Base-by-base conservation (phyloP, 192 early-diverging fungal genomes). In the Obelidium mucronatum region DNA sequence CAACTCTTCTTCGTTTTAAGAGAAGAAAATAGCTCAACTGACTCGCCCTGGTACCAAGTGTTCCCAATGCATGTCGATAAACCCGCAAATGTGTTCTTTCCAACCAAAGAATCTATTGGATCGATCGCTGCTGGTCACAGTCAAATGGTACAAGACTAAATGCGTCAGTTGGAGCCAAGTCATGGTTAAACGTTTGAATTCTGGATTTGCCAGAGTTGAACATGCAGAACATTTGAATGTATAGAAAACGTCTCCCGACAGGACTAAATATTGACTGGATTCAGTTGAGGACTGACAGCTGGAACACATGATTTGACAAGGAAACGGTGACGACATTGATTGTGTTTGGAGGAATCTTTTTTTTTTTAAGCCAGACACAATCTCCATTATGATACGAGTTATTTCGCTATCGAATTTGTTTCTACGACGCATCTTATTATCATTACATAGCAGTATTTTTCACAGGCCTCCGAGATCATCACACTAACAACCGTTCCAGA, bases 51-150 rank as follows among this genome's bases (percentile, higher is more conserved):
- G 90, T 35, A 88, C 78, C 40, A 96, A 74, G 40, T 90, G 82
- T 3, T 91, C 86, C 94, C 94, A 96, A 68, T 93, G 79, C 1
- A 86, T 85, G 61, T 89, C 88, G 64, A 94, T 92, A 39, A 91
- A 92, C 17, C 81, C 83, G 82, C 93, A 96, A 15, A 96, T 91
- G 48, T 92, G 92, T 55, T 93, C 92, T 62, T 91, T 92, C 90
- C 90, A 94, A 33, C 89, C 87, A 81, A 94, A 91, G 73, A 88
- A 94, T 65, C 88, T 83, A 54, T 88, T 89, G 2, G 80, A 84
- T 24, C 24, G 11, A 8, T 39, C 33, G 15, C 30, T 31, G 73
- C 90, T 83, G 0, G 80, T 79, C 11, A 80, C 77, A 60, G 90
- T 87, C n/a, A 96, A 61, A 68, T 93, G 90, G 80, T 92, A 94